These are phyloP conservation scores for Simplicillium sp. DNA, from an alignment of 2,329 filamentous ascomycete genomes.

Conservation along the genomic window DNA sequence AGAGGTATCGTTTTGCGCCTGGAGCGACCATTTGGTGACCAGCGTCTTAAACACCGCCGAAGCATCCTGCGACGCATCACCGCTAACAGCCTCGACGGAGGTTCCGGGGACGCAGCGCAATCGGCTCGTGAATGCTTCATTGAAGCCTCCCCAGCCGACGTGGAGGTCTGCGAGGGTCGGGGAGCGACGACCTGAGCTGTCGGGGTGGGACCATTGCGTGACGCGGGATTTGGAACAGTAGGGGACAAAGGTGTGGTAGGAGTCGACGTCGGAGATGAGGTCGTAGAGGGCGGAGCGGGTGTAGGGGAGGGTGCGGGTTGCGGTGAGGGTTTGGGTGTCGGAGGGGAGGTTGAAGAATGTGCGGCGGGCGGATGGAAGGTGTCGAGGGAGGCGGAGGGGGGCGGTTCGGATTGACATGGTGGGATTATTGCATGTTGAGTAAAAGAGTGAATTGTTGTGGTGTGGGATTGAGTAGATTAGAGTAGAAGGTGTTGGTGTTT, in stretches of 20 bases:
- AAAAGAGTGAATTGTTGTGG: too few species aligned
- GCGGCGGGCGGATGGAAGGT: slow-evolving; percentile 20
- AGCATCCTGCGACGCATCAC: slow-evolving; percentile 38
- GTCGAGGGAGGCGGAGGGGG: too few species aligned
- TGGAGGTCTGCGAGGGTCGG: slow-evolving; percentile 71
- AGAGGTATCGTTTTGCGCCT: slow-evolving; percentile 15
- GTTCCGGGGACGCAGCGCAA: slow-evolving; percentile 67
- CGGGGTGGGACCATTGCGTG: slow-evolving; percentile 58
- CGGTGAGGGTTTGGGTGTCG: slow-evolving; percentile 54
- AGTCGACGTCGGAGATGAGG: slow-evolving; percentile 80
- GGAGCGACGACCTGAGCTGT: slow-evolving; percentile 41
- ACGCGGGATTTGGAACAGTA: slow-evolving; percentile 75
- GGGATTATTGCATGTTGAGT: too few species aligned
- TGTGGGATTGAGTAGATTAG: too few species aligned
- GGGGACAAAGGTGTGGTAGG: slow-evolving; percentile 81
- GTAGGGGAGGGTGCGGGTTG: slow-evolving; percentile 70
- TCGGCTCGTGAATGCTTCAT: slow-evolving; percentile 73
- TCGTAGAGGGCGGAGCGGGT: slow-evolving; percentile 61
- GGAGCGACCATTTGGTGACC: slow-evolving; percentile 60
- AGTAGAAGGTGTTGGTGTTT: too few species aligned
- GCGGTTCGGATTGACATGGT: background rate
- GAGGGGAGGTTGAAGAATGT: slow-evolving; percentile 25
- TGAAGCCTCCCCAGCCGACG: slow-evolving; percentile 76
- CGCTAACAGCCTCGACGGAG: slow-evolving; percentile 70
- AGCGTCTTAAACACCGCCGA: slow-evolving; percentile 56